Conservation (phyloP, 106 monocot genomes). For the Xerophyta viscosa region DNA sequence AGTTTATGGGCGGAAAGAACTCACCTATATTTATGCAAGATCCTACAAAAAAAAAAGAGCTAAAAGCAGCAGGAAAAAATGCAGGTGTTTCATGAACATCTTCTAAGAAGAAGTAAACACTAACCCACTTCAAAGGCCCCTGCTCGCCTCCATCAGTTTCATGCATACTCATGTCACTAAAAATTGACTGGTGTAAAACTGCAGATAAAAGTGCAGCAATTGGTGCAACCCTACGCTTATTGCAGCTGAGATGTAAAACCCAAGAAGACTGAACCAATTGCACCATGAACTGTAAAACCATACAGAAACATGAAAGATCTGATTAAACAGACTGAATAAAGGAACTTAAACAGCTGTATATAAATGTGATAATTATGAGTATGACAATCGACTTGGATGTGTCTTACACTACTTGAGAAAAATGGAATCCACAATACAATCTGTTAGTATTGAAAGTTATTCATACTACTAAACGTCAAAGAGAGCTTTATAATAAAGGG, state of each 20-base stretch:
- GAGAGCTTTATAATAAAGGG: too few relatives aligned
- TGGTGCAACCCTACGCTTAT: conserved; percentile 88
- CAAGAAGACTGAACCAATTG: conserved; percentile 67
- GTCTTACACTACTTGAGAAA: too few relatives aligned
- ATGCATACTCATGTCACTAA: conserved; percentile 67
- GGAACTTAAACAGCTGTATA: too few relatives aligned
- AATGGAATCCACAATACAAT: too few relatives aligned
- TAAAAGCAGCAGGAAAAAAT: too few relatives aligned
- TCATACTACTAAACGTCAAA: too few relatives aligned
- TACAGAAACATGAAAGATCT: not conserved
- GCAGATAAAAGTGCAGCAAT: conserved; percentile 90
- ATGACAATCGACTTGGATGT: too few relatives aligned
- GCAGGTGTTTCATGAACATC: not conserved
- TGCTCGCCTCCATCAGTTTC: conserved; percentile 26
- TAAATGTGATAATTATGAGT: too few relatives aligned
- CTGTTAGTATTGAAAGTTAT: too few relatives aligned
- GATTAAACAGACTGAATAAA: conserved; percentile 1
- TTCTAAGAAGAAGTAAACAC: conserved; percentile 15
- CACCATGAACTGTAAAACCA: conserved; percentile 48
- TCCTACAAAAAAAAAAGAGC: too few relatives aligned
- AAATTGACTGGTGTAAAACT: conserved; percentile 64
- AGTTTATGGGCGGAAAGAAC: too few relatives aligned
- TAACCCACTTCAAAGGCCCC: conserved; percentile 93
- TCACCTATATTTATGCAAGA: too few relatives aligned
- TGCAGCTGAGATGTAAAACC: conserved; percentile 84